Conservation (phyloP, 495 filamentous ascomycete genomes). For the Chaetomium tenue region DNA sequence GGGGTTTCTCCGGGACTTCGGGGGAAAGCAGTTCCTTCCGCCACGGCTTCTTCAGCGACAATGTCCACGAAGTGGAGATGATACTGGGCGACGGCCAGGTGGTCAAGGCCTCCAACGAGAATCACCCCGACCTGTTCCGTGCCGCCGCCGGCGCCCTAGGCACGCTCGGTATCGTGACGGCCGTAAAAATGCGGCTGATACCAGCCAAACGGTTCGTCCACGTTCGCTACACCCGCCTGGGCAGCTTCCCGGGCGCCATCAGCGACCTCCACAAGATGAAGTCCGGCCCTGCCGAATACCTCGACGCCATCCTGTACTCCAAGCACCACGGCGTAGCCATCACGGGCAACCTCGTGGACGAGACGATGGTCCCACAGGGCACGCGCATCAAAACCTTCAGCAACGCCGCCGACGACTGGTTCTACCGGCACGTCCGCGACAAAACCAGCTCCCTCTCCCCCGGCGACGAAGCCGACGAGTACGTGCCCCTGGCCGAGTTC, state of each 20-base stretch:
- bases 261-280: neutral
- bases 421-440: neutral
- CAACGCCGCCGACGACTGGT: neutral
- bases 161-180: neutral
- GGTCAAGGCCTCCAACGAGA: neutral
- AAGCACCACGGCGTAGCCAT: slow-evolving; percentile 3
- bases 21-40: neutral
- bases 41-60: neutral
- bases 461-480: neutral
- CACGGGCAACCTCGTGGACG: neutral
- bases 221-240: neutral
- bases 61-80: slow-evolving; percentile 3
- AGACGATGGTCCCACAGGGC: neutral
- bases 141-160: neutral
- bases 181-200: neutral
- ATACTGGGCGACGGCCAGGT: neutral
- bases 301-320: slow-evolving; percentile 3
- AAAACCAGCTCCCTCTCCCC: neutral
- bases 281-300: neutral
- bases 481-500: neutral
- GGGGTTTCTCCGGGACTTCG: neutral
- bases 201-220: neutral
- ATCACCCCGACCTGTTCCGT: neutral
- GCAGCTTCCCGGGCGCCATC: neutral
- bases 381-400: neutral